Base-by-base conservation (phyloP, 1,284 basidiomycete genomes). In the Cryptococcus floricola region DNA sequence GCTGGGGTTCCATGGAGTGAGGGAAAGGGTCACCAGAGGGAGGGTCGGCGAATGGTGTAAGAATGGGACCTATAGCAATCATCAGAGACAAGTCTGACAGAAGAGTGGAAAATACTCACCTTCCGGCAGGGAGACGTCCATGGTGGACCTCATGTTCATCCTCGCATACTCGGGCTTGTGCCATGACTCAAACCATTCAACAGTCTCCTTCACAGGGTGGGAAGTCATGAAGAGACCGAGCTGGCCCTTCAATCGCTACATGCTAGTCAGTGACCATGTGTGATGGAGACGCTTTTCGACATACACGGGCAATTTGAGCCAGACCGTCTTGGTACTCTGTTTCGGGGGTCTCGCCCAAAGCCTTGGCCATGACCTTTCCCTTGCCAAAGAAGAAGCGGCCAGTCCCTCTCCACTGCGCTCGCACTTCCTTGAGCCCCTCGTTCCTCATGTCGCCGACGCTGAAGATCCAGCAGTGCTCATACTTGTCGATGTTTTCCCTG, bases 361-460 rank as follows among this genome's bases (percentile, higher is more conserved):
- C 95, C 77, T 94, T 94, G 43, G 92, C 90, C 87, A 98, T 91
- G 45, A 98, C 91, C 38, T 90, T 88, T 63, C 89, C 87, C 70
- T 88, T 84, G 39, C 91, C 95, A 79, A 96, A 91, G 77, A 95
- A 95, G 80, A 98, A 87, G 65, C 93, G 84, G 45, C 88, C 89
- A 61, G 89, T 86, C 58, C 91, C 91, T 81, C 91, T 91, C 95
- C 95, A 99, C 65, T 91, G 81, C 61, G 85, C 86, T 64, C 95
- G 84, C 45, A 98, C 90, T 60, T 91, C 93, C 81, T 98, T 93
- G 45, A 99, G 80, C 77, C 93, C 89, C 41, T 91, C 81, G 79
- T 95, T 98, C 57, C 95, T 84, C 91, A 97, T 95, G 70, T 91
- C 86, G 42, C 92, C 92, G 27, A 97, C 89, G 66, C 88, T 86